Conservation (phyloP, 2,329 filamentous ascomycete genomes). For the Microdochium paspali region DNA sequence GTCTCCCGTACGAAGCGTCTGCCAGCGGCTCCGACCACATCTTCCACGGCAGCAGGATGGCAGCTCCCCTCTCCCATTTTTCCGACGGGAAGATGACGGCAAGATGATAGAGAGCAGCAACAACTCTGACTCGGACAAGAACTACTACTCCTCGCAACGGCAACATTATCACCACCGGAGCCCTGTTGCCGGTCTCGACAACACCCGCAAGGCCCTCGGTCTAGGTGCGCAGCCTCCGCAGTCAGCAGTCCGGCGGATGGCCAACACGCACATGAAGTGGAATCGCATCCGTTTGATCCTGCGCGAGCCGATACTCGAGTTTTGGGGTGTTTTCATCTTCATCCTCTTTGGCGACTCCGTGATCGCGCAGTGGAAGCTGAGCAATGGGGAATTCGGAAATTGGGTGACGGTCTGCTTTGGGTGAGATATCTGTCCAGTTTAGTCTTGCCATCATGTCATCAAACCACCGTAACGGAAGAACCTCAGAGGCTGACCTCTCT, state of each 20-base stretch:
- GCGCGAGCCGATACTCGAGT: constrained; percentile 55
- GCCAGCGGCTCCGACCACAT: background rate
- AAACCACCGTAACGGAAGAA: no score
- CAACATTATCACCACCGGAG: background rate
- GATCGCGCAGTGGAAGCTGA: constrained; percentile 59
- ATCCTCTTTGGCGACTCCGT: constrained; percentile 64
- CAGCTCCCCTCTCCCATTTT: background rate
- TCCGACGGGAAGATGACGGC: background rate
- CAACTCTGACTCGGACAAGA: background rate
- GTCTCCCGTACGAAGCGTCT: background rate
- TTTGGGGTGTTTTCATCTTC: constrained; percentile 58
- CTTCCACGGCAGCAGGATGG: background rate
- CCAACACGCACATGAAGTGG: constrained; percentile 27
- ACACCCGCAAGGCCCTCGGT: background rate
- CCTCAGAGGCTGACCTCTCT: no score
- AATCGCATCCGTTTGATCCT: constrained; percentile 37
- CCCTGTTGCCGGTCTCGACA: background rate
- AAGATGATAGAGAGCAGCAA: background rate
- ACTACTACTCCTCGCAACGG: background rate
- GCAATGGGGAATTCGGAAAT: constrained; percentile 33
- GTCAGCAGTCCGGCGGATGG: background rate
- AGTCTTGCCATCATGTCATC: background rate
- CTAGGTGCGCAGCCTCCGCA: background rate
- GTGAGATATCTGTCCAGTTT: constrained; percentile 20
- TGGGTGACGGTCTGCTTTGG: constrained; percentile 41